Evolutionary conservation across 345 rosid species (phyloP), one percentile per base, ranked within the genome.

Genomic region (Triadica sebifera): DNA sequence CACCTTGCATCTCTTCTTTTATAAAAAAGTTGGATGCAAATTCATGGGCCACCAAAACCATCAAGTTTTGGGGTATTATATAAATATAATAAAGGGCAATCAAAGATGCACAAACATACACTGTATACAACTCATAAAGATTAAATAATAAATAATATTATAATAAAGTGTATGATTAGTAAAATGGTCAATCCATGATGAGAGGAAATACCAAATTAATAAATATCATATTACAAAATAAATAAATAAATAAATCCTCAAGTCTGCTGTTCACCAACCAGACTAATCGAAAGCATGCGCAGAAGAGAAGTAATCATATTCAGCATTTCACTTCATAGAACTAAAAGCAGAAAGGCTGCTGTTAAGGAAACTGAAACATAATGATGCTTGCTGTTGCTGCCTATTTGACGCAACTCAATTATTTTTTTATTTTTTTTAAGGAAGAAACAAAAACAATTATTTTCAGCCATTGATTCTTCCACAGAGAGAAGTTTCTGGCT

Each of bases 221-320:
- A n/a, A n/a, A n/a, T n/a, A n/a, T n/a, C n/a, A n/a, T n/a, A n/a
- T n/a, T n/a, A n/a, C n/a, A n/a, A n/a, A n/a, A n/a, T n/a, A n/a
- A n/a, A n/a, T n/a, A n/a, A n/a, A n/a, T n/a, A n/a, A n/a, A n/a
- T n/a, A n/a, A n/a, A n/a, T n/a, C n/a, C n/a, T n/a, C n/a, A n/a
- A n/a, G n/a, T n/a, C n/a, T n/a, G n/a, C n/a, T n/a, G n/a, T n/a
- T n/a, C n/a, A 64, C 65, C 71, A 66, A 60, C 43, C 67, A 74
- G 50, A 70, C 69, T 50, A 12, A 16, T 51, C 1, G 47, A 69
- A 74, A 72, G 86, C 88, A 85, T 83, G 84, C 84, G 88, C 84
- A 79, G 73, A 77, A 38, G 77, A 71, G 70, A 77, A 81, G 82
- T 73, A 77, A 83, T 83, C 65, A 82, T 75, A 63, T 70, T 13